phyloP scores from a whole-genome alignment of 495 filamentous ascomycete species.

The Aspergillus bridgeri region DNA sequence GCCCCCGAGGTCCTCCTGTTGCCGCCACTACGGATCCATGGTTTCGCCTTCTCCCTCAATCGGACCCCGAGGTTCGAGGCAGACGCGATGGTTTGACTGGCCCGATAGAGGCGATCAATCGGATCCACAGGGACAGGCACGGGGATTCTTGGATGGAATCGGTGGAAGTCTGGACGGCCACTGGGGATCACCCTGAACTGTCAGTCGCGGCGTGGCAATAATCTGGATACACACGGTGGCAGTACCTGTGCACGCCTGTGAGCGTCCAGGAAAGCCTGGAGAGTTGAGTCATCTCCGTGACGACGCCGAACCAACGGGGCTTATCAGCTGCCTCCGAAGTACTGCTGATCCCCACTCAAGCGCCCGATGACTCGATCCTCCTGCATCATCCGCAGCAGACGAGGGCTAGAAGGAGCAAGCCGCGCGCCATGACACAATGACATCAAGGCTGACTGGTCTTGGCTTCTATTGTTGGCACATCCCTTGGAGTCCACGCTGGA shows the following conservation, averaged over 20 bases:
- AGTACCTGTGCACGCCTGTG: no score
- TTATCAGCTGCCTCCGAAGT: neutral
- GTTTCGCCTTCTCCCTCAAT: neutral
- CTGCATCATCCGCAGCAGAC: neutral
- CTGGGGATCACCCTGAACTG: neutral
- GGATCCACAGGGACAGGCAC: conserved; percentile 21
- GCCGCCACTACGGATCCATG: conserved; percentile 5
- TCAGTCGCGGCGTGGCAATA: neutral
- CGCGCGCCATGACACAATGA: neutral
- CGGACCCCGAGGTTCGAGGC: neutral
- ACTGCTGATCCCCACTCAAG: neutral
- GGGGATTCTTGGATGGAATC: neutral
- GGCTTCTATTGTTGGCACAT: neutral
- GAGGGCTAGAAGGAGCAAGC: no score
- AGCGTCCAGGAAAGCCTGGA: no score
- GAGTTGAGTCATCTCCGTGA: neutral
- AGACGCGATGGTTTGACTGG: neutral
- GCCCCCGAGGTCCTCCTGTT: neutral
- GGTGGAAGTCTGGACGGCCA: neutral
- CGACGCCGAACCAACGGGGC: neutral
- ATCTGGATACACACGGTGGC: neutral
- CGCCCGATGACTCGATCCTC: neutral
- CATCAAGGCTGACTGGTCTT: neutral
- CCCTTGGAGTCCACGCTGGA: neutral
- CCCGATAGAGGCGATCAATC: neutral